These are phyloP conservation scores for Trichosphaerium sp. DNA, from an alignment of 78 protist genomes.

Conservation along the genomic window DNA sequence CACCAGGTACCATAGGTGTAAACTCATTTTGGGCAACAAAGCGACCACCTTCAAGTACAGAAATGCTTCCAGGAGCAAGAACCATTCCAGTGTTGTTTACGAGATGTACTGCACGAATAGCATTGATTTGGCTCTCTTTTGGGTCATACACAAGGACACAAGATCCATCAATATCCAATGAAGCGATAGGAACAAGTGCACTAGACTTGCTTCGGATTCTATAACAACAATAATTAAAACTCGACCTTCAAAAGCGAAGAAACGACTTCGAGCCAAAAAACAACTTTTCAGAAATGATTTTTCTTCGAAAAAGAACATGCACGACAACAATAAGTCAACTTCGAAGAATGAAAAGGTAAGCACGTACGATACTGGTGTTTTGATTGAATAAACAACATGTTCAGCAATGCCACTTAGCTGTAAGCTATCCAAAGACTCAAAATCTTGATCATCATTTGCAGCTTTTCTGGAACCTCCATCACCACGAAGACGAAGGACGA, in stretches of 20 bases:
- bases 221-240: no score
- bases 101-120: background rate
- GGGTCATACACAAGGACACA: background rate
- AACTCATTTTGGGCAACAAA: background rate
- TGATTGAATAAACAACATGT: no score
- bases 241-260: background rate
- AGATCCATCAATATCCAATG: background rate
- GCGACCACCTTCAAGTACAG: background rate
- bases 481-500: constrained; percentile 65
- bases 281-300: background rate
- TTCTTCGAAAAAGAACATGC: background rate
- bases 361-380: no score
- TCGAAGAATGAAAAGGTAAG: no score
- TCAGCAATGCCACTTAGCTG: no score
- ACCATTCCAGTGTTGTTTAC: background rate
- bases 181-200: background rate
- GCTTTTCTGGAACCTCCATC: constrained; percentile 45
- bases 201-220: no score
- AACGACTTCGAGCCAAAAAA: no score
- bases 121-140: background rate
- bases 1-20: background rate
- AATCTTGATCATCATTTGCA: no score
- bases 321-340: background rate
- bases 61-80: background rate
- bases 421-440: no score